Evolutionary conservation across 1,139 yeast genomes (phyloP), one percentile per base, ranked within the genome.

Genomic region (Lodderomyces margitis): DNA sequence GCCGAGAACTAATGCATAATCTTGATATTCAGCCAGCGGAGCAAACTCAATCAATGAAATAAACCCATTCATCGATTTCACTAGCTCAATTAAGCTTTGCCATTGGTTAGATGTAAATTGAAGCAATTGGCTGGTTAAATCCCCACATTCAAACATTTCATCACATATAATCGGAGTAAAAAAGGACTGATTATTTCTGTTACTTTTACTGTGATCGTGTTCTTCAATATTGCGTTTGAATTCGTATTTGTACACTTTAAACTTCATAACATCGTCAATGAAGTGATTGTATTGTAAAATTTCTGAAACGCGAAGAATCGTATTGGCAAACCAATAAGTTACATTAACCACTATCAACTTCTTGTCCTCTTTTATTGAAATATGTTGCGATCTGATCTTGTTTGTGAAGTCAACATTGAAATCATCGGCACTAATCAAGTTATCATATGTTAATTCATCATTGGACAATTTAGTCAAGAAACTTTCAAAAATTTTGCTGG

Each of bases 331-430:
- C 20, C 70, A 50, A 36, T 54, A 51, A 10, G 63, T 57, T 5
- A 59, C 52, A 44, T 67, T 66, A n/a, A 70, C 54, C 4, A 63
- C 52, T 3, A 67, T 50, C 34, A 59, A 48, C 21, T 54, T 57
- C 43, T 42, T 42, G 34, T 39, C 49, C 14, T 36, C 46, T n/a
- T 40, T 31, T 7, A 46, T 42, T 16, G 38, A 36, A 23, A 45
- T 38, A 36, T 46, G 37, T 5, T 42, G 41, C 5, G 35, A 21
- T 21, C 38, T 34, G 2, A 51, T 37, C 28, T 47, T 46, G 5
- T 35, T 21, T 7, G 33, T 24, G 20, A 42, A 37, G n/a, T 44
- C 40, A 15, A 12, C 10, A 34, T 42, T 39, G 11, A 37, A 38
- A 15, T 42, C 41, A 25, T 42, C 34, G 11, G 32, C 25, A 15